Conservation (phyloP, 23 red algal species). For the Gracilaria vermiculophylla region DNA sequence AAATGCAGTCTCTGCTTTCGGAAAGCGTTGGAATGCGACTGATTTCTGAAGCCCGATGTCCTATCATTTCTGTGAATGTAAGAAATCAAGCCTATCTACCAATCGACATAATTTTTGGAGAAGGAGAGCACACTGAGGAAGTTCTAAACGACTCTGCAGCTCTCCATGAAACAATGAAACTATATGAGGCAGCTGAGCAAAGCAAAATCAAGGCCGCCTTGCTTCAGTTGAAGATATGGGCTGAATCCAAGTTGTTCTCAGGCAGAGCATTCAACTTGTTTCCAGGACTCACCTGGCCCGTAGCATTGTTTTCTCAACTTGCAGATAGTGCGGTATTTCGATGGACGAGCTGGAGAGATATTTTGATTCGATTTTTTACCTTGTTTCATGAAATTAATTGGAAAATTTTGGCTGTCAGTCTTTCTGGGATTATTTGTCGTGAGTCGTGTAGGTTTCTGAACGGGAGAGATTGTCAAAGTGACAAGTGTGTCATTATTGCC, state of each 20-base stretch:
- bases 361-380: not conserved
- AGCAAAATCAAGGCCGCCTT: not conserved
- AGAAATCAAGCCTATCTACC: not conserved
- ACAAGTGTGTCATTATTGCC: not conserved
- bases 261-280: slow-evolving; percentile 1
- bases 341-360: not conserved
- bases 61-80: not conserved
- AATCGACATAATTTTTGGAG: not conserved
- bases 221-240: not conserved
- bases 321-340: not conserved
- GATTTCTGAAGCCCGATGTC: not conserved
- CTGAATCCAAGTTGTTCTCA: not conserved
- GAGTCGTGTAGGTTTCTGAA: not conserved
- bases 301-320: not conserved
- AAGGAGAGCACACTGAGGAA: not conserved
- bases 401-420: not conserved
- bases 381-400: not conserved
- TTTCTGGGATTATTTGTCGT: not conserved
- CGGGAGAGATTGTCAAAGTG: not conserved
- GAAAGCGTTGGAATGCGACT: not conserved
- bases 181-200: not conserved
- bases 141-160: not conserved
- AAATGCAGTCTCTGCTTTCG: not conserved
- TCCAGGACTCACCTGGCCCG: not conserved
- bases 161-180: not conserved